These are phyloP conservation scores for Gloeophyllum trabeum DNA, from an alignment of 768 basidiomycete species.

Conservation along the genomic window DNA sequence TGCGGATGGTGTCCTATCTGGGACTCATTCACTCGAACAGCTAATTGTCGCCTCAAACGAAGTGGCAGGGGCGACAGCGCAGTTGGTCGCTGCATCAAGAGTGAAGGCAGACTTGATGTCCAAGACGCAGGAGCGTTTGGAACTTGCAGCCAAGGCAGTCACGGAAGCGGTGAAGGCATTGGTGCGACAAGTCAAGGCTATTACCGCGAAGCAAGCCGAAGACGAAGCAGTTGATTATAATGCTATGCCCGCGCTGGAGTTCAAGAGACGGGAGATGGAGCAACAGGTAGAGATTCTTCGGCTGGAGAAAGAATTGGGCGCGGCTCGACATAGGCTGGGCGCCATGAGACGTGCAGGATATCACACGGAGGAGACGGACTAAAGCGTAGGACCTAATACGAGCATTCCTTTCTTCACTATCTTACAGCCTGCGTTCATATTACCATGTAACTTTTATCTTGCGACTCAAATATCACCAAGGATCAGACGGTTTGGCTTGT, in stretches of 20 bases:
- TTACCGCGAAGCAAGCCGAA: slow-evolving; percentile 72
- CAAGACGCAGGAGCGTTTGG: slow-evolving; percentile 93
- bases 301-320: slow-evolving; percentile 90
- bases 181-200: slow-evolving; percentile 91
- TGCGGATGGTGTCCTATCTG: slow-evolving; percentile 94
- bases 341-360: slow-evolving; percentile 85
- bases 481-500: neutral
- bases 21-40: slow-evolving; percentile 95
- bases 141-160: slow-evolving; percentile 94
- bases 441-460: neutral
- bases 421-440: no score
- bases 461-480: neutral
- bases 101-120: slow-evolving; percentile 99
- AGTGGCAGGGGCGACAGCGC: slow-evolving; percentile 93
- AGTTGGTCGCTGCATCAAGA: slow-evolving; percentile 95
- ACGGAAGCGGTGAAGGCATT: slow-evolving; percentile 96
- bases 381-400: slow-evolving; percentile 7
- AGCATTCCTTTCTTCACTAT: no score
- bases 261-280: slow-evolving; percentile 98
- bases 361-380: slow-evolving; percentile 78
- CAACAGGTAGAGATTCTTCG: slow-evolving; percentile 98
- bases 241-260: slow-evolving; percentile 88
- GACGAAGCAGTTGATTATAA: slow-evolving; percentile 80
- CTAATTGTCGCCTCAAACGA: slow-evolving; percentile 99
- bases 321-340: slow-evolving; percentile 70